phyloP scores from a whole-genome alignment of 768 basidiomycete genomes.

The Dacryopinax spathularia region DNA sequence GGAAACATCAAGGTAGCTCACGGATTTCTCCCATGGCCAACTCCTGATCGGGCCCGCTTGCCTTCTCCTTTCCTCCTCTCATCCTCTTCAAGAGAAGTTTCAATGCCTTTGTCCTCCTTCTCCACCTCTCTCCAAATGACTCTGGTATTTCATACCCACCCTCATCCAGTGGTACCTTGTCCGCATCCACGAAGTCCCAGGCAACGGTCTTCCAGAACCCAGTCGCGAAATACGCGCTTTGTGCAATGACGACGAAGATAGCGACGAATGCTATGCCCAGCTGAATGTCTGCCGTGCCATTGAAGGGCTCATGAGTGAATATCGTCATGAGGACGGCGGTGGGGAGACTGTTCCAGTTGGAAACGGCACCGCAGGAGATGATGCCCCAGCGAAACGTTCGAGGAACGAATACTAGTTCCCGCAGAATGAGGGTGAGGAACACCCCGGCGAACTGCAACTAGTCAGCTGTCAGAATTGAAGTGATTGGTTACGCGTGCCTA shows the following conservation, averaged over 20 bases:
- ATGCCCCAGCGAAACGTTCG: slow-evolving; percentile 36
- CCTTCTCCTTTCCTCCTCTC: neutral
- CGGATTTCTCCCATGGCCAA: neutral
- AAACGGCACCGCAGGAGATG: slow-evolving; percentile 28
- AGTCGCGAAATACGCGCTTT: slow-evolving; percentile 29
- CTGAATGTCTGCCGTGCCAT: slow-evolving; percentile 28
- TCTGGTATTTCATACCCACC: slow-evolving; percentile 6
- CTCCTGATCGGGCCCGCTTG: neutral
- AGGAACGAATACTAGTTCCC: slow-evolving; percentile 36
- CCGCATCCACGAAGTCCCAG: slow-evolving; percentile 22
- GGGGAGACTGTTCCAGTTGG: slow-evolving; percentile 39
- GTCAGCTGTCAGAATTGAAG: neutral
- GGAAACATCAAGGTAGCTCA: neutral
- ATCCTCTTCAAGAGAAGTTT: slow-evolving; percentile 9
- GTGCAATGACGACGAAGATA: slow-evolving; percentile 30
- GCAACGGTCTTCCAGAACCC: slow-evolving; percentile 26
- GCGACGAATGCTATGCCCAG: slow-evolving; percentile 27
- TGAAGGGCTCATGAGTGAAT: slow-evolving; percentile 30
- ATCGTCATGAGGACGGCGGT: slow-evolving; percentile 35
- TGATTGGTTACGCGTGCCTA: slow-evolving; percentile 6
- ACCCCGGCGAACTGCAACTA: slow-evolving; percentile 17
- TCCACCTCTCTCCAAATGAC: slow-evolving; percentile 11
- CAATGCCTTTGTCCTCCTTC: neutral
- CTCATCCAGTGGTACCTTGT: slow-evolving; percentile 5
- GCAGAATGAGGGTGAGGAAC: slow-evolving; percentile 27